phyloP scores from a whole-genome alignment of 2,329 filamentous ascomycete genomes.

The Phaeosphaeria sp. region DNA sequence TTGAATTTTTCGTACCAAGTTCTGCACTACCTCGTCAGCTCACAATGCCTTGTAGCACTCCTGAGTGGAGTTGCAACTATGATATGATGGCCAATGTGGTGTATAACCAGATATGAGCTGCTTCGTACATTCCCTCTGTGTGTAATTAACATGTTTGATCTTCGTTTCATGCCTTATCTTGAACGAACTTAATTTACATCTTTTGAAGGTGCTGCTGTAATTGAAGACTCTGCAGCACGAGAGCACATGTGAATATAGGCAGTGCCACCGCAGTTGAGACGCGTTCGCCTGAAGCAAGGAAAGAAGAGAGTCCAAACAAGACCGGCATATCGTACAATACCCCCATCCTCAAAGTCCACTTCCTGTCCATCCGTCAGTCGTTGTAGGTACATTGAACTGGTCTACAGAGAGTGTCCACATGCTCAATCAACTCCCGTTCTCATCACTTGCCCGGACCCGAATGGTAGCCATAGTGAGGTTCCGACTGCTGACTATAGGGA shows the following conservation, averaged over 20 bases:
- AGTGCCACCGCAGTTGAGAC: neutral
- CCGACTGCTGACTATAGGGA: conserved; percentile 14
- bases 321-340: neutral
- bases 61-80: too few relatives aligned
- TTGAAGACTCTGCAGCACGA: neutral
- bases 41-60: too few relatives aligned
- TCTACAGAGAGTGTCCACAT: neutral
- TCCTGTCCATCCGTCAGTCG: neutral
- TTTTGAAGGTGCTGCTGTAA: neutral
- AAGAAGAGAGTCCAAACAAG: neutral
- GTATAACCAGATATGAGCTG: too few relatives aligned
- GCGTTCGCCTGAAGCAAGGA: neutral
- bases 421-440: neutral
- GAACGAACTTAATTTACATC: too few relatives aligned
- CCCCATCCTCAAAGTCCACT: neutral
- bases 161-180: too few relatives aligned
- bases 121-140: too few relatives aligned
- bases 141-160: too few relatives aligned
- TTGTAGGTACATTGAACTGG: neutral
- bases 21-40: too few relatives aligned
- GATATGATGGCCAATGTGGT: too few relatives aligned
- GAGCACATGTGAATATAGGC: neutral
- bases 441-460: conserved; percentile 22
- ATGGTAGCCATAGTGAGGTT: conserved; percentile 26
- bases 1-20: too few relatives aligned